Conservation (phyloP, 163 green algal genomes). For the Scenedesmus sp. region DNA sequence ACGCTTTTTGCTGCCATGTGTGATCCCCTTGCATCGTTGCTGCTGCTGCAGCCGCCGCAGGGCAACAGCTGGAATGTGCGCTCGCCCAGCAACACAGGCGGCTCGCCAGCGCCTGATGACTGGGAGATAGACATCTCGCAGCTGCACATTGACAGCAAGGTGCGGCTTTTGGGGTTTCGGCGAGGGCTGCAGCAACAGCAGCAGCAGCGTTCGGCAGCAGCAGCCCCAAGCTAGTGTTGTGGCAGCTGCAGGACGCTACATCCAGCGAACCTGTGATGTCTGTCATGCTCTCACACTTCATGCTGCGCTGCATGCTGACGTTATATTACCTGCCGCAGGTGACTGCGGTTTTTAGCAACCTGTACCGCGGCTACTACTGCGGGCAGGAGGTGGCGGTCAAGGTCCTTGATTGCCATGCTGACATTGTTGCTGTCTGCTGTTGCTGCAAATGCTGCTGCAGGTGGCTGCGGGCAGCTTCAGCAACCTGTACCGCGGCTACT, state of each 20-base stretch:
- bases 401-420: slow-evolving; percentile 75
- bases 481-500: slow-evolving; percentile 95
- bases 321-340: neutral
- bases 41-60: neutral
- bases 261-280: too few species aligned
- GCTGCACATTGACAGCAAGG: slow-evolving; percentile 93
- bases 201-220: neutral
- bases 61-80: slow-evolving; percentile 6
- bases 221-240: neutral
- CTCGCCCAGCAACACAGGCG: neutral
- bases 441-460: neutral
- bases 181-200: neutral
- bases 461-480: slow-evolving; percentile 91
- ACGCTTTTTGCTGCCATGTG: neutral
- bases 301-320: too few species aligned
- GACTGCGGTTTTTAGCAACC: slow-evolving; percentile 71
- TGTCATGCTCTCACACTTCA: too few species aligned
- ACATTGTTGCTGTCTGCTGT: neutral
- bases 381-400: slow-evolving; percentile 99
- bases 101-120: slow-evolving; percentile 80
- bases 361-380: slow-evolving; percentile 97
- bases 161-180: slow-evolving; percentile 62
- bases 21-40: neutral
- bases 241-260: too few species aligned
- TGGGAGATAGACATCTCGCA: slow-evolving; percentile 97